Percentiles rank a stretch among this genome's conserved stretches.
phyloP scores from a whole-genome alignment of 306 rosid genomes.

The Carpinus fangiana region DNA sequence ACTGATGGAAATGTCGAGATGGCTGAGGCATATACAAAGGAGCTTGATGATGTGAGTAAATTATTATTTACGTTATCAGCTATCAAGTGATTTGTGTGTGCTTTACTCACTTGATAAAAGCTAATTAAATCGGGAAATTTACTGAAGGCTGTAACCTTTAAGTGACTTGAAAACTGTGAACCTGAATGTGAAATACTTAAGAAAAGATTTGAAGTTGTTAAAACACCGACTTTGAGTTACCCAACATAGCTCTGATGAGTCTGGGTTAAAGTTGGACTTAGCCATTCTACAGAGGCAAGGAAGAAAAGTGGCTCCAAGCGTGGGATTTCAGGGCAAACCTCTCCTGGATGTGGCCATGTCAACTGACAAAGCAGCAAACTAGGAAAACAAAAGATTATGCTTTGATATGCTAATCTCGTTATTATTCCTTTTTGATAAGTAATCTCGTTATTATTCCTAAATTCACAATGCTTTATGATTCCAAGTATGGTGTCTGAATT shows the following conservation, averaged over 20 bases:
- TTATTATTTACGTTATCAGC: conserved; percentile 8
- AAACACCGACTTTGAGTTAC: not conserved
- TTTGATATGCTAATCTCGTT: not conserved
- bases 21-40: conserved; percentile 77
- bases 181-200: not conserved
- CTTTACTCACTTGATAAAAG: not conserved
- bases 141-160: not conserved
- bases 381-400: too few species aligned
- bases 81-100: conserved; percentile 13
- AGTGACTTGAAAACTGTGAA: conserved; percentile 3
- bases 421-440: too few species aligned
- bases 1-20: conserved; percentile 72
- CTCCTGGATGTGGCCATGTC: not conserved
- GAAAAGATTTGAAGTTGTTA: not conserved
- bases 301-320: not conserved
- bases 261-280: not conserved
- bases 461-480: not conserved
- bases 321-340: not conserved
- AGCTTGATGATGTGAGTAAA: conserved; percentile 85
- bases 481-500: not conserved
- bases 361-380: not conserved
- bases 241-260: not conserved
- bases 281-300: not conserved
- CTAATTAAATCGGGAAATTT: not conserved
- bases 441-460: not conserved